Evolutionary conservation across 306 rosid genomes (phyloP), one percentile per base, ranked within the genome.

Genomic region (Lathyrus sativus): DNA sequence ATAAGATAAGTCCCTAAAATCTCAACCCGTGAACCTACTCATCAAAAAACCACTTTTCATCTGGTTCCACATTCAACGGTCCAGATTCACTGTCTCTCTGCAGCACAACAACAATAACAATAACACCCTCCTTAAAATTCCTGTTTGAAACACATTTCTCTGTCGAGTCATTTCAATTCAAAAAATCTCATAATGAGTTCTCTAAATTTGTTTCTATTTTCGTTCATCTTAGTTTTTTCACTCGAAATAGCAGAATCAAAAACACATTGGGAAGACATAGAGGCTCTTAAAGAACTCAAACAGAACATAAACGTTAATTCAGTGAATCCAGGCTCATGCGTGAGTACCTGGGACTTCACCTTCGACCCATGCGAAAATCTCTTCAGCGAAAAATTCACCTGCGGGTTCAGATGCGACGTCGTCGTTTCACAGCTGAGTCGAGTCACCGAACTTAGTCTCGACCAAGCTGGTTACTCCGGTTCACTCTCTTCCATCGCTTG

Each of bases 321-420:
- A 0, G 46, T 88, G 15, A 43, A 44, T 3, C 81, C 89, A 1
- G 92, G 88, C 6, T 86, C 97, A 0, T 91, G 97, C 73, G 8
- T 88, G 3, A 66, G 58, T 44, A 76, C 93, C 0, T 91, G 96
- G 97, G 92, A 91, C 86, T 91, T 88, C 86, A 55, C 66, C 9
- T 11, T 70, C 33, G 92, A 91, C 73, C 96, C 98, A 0, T 92
- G 98, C 77, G 96, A 90, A 77, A 78, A 41, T 72, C 91, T 92
- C 72, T 92, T 86, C 74, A 33, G 82, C 67, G 78, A 88, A 24
- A 80, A 55, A 4, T 92, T 89, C 81, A 88, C 76, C 15, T 66
- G 71, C 46, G 71, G 71, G n/a, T 49, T 66, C 60, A 74, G 96
- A 37, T 90, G 98, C 74, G 96, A 92, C 67, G 12, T 10, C 9